Evolutionary conservation across 805 yeast genomes (phyloP), one percentile per base, ranked within the genome.

Genomic region (Yarrowia sp.): DNA sequence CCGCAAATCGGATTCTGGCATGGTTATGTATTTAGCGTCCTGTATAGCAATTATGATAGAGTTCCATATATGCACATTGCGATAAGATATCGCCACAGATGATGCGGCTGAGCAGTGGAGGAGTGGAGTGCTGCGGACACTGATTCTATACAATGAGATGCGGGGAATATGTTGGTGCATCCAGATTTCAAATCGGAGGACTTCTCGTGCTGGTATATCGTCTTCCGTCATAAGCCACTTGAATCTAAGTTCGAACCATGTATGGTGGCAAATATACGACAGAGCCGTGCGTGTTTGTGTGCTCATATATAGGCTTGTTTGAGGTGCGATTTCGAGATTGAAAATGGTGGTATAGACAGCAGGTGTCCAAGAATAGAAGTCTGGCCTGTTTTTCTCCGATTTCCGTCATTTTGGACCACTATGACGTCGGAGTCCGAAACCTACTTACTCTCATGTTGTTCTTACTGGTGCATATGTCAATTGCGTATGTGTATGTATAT

Each of bases 241-340:
- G 16, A 35, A 53, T 38, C 32, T 14, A 38, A 14, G 59, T 53
- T 53, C 15, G 45, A 53, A 53, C 59, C 45, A 38, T 53, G 59
- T 36, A 38, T 40, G 59, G 59, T 53, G 59, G 59, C 59, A 53
- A 53, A 53, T 36, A 53, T 53, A 53, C 45, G 45, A 40, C 59
- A 53, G 59, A 53, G 59, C 59, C 59, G 59, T 40, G 45, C 43
- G 58, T 49, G 10, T n/a, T 16, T 5, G 16, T 32, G 40, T 48
- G 32, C 32, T 26, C 32, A 5, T 26, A 26, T 5, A 3, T 5
- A 26, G 32, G 32, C 3, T 26, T 26, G 32, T 26, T 26, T 26
- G 32, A 26, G 7, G 32, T 26, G 32, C 32, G 32, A 26, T 26
- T 26, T 26, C 32, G 32, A 26, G 32, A 26, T 26, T 26, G 32